Evolutionary conservation across 768 basidiomycete genomes (phyloP).

Genomic region (Dioszegia crocea): DNA sequence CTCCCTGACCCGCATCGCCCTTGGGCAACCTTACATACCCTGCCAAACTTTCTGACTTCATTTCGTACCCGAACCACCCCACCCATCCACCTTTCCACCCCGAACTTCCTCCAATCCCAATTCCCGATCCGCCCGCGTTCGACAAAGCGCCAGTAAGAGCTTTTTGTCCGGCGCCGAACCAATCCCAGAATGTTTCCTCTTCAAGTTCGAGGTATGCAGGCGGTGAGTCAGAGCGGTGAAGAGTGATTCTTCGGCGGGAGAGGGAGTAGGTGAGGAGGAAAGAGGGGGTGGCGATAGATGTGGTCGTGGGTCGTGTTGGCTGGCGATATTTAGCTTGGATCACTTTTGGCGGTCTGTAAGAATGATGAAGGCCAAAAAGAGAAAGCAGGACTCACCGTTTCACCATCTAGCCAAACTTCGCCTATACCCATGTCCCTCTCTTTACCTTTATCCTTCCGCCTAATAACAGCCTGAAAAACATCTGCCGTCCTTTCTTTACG

Average conservation of each 20-base stretch:
- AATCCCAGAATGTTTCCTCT: constrained; percentile 44
- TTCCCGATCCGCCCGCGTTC: background rate
- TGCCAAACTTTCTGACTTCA: constrained; percentile 48
- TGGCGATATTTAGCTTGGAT: constrained; percentile 11
- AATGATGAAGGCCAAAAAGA: no score
- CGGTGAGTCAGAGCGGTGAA: constrained; percentile 16
- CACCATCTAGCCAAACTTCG: constrained; percentile 47
- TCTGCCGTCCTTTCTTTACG: constrained; percentile 22
- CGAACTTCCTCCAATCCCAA: background rate
- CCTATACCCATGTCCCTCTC: constrained; percentile 37
- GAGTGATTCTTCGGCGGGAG: constrained; percentile 27
- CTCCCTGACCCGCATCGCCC: background rate
- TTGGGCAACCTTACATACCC: constrained; percentile 29
- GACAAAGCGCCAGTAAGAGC: background rate
- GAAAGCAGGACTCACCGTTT: constrained; percentile 34
- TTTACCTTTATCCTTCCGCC: constrained; percentile 30
- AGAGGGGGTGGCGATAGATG: constrained; percentile 36
- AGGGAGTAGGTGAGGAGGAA: constrained; percentile 45
- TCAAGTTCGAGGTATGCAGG: background rate
- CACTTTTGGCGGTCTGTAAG: background rate
- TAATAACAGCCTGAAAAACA: constrained; percentile 31
- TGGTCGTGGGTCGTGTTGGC: constrained; percentile 41
- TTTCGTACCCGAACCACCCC: constrained; percentile 51
- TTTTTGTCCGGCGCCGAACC: constrained; percentile 31
- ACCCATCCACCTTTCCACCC: constrained; percentile 49